These are phyloP conservation scores for Striga hermonthica DNA, from an alignment of 305 asterid genomes.

Conservation along the genomic window DNA sequence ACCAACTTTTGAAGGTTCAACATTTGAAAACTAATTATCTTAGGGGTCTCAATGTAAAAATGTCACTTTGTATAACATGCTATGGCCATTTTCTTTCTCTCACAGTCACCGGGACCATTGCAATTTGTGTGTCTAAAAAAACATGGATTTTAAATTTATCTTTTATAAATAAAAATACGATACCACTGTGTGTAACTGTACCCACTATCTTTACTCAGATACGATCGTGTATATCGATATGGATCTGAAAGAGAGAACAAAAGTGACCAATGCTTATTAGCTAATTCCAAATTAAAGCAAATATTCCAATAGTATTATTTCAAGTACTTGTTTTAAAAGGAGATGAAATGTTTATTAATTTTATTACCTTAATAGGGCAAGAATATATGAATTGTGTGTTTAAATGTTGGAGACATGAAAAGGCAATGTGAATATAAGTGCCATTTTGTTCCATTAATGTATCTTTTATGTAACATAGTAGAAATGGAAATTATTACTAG, in stretches of 20 bases:
- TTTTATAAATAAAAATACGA: background rate
- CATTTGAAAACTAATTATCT: constrained; percentile 25
- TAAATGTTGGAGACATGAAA: constrained; percentile 12
- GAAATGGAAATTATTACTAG: constrained; percentile 4
- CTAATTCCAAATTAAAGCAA: too few species aligned
- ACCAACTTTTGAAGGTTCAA: constrained; percentile 19
- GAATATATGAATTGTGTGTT: constrained; percentile 6
- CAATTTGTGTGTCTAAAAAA: background rate
- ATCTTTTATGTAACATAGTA: constrained; percentile 7
- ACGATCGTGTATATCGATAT: background rate
- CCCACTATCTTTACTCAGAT: constrained; percentile 5
- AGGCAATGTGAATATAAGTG: background rate
- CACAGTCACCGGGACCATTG: constrained; percentile 67
- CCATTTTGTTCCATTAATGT: constrained; percentile 3
- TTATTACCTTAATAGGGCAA: background rate
- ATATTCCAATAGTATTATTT: too few species aligned
- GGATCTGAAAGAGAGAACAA: background rate
- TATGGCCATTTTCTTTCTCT: constrained; percentile 37
- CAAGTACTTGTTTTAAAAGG: too few species aligned
- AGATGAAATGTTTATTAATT: too few species aligned
- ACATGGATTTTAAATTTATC: constrained; percentile 13
- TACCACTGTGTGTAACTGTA: constrained; percentile 17
- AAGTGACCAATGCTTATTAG: background rate
- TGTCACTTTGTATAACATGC: constrained; percentile 16
- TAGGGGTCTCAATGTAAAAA: constrained; percentile 24